Evolutionary conservation across 441 rosid genomes (phyloP).

Genomic region (Pelargonium cotyledonis): DNA sequence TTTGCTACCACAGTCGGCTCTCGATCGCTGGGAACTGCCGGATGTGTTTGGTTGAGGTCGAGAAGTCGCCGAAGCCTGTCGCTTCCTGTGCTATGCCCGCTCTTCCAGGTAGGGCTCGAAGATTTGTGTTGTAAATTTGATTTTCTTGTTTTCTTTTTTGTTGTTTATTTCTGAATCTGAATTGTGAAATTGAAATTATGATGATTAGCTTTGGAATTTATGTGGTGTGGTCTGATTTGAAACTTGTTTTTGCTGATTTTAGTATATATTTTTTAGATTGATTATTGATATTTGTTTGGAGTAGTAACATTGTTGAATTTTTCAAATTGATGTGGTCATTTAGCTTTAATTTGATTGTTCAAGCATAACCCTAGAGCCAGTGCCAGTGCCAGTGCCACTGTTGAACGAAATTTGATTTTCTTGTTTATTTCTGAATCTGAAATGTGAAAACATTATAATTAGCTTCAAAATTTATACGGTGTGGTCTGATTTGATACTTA

Average conservation of each 20-base stretch:
- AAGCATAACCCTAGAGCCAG: no score
- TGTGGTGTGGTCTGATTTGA: neutral
- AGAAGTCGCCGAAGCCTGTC: conserved; percentile 96
- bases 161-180: conserved; percentile 1
- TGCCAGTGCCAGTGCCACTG: no score
- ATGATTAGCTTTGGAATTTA: neutral
- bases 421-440: no score
- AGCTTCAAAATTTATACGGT: no score
- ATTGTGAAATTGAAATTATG: neutral
- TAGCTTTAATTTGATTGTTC: no score
- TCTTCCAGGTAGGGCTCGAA: conserved; percentile 57
- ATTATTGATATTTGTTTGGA: neutral
- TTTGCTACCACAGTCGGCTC: conserved; percentile 81
- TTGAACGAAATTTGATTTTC: no score
- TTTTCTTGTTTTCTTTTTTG: neutral
- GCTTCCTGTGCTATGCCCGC: conserved; percentile 99
- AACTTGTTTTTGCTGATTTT: neutral
- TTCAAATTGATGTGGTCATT: neutral
- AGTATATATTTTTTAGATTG: neutral
- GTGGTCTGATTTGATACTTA: no score
- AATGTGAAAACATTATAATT: no score
- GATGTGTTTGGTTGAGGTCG: conserved; percentile 98
- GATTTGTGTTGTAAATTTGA: neutral
- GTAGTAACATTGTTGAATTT: neutral
- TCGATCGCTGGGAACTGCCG: conserved; percentile 97